Base-by-base conservation (phyloP, 2,329 filamentous ascomycete genomes). In the Diaporthe destruens region DNA sequence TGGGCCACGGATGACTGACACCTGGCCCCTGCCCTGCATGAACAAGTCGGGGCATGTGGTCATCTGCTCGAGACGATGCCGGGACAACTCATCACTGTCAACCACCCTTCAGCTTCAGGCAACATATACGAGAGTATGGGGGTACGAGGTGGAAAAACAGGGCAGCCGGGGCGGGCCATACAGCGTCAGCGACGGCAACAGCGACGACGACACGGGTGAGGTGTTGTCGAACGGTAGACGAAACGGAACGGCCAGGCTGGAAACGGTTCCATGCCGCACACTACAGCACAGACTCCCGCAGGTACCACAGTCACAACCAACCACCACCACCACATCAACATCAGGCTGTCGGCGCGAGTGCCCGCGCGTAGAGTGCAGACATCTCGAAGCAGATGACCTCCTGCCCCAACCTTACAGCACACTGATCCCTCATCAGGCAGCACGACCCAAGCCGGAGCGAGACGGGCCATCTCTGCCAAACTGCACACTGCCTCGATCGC, bases 81-180 rank as follows among this genome's bases (percentile, higher is more conserved):
- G 34, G 72, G 72, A 73, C 72, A 73, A 73, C 72, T 67, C 72
- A 73, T 71, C 72, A 71, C 55, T 66, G 55, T 65, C 68, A 71
- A 70, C 55, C 55, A 61, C 68, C 32, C 55, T 51, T 32, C 55
- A 49, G 68, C 68, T 34, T 23, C 42, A 70, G 53, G 61, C 68
- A 47, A 61, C 39, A 42, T 12, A n/a, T 49, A 49, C 44, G 44
- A 49, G 44, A n/a, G 20, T n/a, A 47, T 14, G 44, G 20, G 20
- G 18, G 20, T 47, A n/a, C 44, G 44, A n/a, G 20, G 44, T 49
- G 23, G 51, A 36, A 47, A 57, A 57, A 56, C 53, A 49, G 20
- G 55, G 53, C 68, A 61, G 44, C 44, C 42, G 42, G 4, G 1
- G 23, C 23, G n/a, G n/a, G n/a, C n/a, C 18, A 16, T 20, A 9